Base-by-base conservation (phyloP, 1,284 basidiomycete species). In the Irpex sp. region DNA sequence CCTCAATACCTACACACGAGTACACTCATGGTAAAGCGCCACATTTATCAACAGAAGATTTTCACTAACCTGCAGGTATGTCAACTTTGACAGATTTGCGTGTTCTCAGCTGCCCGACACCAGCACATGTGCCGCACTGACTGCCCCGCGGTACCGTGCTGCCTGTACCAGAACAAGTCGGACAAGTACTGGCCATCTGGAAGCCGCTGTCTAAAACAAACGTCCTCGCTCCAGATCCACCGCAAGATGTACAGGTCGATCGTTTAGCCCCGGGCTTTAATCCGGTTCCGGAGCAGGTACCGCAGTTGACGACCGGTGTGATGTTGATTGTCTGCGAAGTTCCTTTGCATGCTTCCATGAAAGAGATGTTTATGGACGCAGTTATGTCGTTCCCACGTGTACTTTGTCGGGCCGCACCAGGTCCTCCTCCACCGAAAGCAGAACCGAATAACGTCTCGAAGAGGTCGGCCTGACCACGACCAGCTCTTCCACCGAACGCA, bases 181-280 rank as follows among this genome's bases (percentile, higher is more conserved):
- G 82, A 77, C 97, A 99, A 26, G 95, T 96, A 68, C 89, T 93
- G 9, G 95, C 90, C 95, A 99, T 97, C 74, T 96, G 93, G 87
- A 99, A 99, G 15, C 97, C 97, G 74, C 85, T 89, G 75, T 95
- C 90, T 70, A 99, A 88, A 61, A 96, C 90, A 77, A 94, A 98
- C 11, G 95, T 94, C 73, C 90, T 86, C 53, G 91, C 89, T 31
- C 97, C 97, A 9, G 91, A 86, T 55, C 97, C 97, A 59, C 88
- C 84, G 77, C 97, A 99, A 50, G 88, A 78, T 54, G 80, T 74
- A 77, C 97, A 99, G 21, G 88, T 87, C 60, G 85, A 82, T 70
- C 93, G 87, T 77, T 96, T 93, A 55, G 93, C 89, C 47, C 96
- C 96, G 39, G 87, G 76, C 76, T 94, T 97, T 74, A 99, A 77